Conservation (phyloP, 352 stramenopile species). For the Globisporangium irregulare region DNA sequence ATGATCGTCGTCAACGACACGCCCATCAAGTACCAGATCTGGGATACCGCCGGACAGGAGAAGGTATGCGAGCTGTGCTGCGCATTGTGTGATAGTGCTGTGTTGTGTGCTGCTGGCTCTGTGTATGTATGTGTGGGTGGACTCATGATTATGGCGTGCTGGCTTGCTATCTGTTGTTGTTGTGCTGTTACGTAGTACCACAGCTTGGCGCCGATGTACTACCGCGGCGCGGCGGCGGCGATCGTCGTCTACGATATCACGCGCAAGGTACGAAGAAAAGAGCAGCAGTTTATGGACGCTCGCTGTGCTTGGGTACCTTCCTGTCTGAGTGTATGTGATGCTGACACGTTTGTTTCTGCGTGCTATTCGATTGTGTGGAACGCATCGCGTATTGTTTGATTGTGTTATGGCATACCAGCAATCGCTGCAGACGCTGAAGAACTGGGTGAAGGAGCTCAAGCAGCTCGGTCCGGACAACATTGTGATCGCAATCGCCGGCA, state of each 20-base stretch:
- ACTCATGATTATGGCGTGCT: neutral
- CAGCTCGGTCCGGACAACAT: conserved; percentile 92
- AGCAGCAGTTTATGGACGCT: neutral
- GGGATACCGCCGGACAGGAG: conserved; percentile 98
- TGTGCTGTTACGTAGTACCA: conserved; percentile 74
- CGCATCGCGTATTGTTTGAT: conserved; percentile 3
- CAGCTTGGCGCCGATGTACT: conserved; percentile 98
- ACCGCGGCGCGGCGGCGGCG: conserved; percentile 94
- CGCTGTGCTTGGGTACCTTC: neutral
- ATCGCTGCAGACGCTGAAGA: conserved; percentile 92
- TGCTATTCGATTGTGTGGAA: conserved; percentile 9
- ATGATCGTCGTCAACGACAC: conserved; percentile 92
- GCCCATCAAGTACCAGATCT: conserved; percentile 97
- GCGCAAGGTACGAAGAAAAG: conserved; percentile 57
- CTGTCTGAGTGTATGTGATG: conserved; percentile 1
- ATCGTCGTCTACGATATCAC: conserved; percentile 99
- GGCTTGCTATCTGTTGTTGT: neutral
- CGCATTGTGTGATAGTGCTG: neutral
- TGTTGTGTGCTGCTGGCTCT: neutral
- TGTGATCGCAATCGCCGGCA: conserved; percentile 94
- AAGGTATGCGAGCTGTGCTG: conserved; percentile 42
- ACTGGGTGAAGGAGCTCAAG: conserved; percentile 94
- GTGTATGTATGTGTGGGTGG: conserved; percentile 2
- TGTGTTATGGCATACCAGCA: conserved; percentile 39
- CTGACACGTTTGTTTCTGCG: neutral